Percentiles rank a stretch among this genome's conserved stretches.
These are phyloP conservation scores for Pilobolus umbonatus DNA, from an alignment of 192 early-diverging fungal genomes.

Conservation along the genomic window DNA sequence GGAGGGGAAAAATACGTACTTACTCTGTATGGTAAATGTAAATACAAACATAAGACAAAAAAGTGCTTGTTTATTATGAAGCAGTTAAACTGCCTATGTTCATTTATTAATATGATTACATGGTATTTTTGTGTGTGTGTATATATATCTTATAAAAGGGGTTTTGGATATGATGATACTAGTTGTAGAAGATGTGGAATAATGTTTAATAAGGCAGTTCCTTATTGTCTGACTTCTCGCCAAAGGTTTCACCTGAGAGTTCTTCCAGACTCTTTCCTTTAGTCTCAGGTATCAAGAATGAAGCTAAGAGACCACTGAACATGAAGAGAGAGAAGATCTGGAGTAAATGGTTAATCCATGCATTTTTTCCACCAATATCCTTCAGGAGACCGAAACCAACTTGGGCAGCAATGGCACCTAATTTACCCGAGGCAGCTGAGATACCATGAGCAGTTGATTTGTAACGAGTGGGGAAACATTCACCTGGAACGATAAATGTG, in stretches of 20 bases:
- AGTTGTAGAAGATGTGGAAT: too few species aligned
- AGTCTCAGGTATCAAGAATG: conserved; percentile 74
- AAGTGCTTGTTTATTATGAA: too few species aligned
- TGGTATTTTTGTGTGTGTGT: too few species aligned
- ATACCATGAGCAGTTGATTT: conserved; percentile 79
- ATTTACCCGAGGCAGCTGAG: conserved; percentile 72
- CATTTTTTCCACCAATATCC: conserved; percentile 62
- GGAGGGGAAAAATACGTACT: too few species aligned
- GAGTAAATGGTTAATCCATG: conserved; percentile 55
- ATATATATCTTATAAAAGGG: too few species aligned
- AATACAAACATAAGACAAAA: too few species aligned
- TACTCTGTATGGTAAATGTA: too few species aligned
- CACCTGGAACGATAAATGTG: conserved; percentile 80
- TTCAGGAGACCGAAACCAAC: conserved; percentile 66
- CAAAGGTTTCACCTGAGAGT: conserved; percentile 45
- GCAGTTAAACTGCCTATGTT: too few species aligned
- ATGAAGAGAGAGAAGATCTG: conserved; percentile 75
- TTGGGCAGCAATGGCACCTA: conserved; percentile 74
- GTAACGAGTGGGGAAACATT: conserved; percentile 80
- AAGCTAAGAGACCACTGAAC: conserved; percentile 61
- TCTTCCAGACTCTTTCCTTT: conserved; percentile 77
- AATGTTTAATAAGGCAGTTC: too few species aligned
- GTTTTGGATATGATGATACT: too few species aligned
- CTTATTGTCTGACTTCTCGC: too few species aligned
- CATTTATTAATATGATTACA: too few species aligned